Percentiles rank a stretch among this genome's conserved stretches.
Conservation (phyloP, 129 eudicot genomes). For the Chrysanthemum lavandulifolium region DNA sequence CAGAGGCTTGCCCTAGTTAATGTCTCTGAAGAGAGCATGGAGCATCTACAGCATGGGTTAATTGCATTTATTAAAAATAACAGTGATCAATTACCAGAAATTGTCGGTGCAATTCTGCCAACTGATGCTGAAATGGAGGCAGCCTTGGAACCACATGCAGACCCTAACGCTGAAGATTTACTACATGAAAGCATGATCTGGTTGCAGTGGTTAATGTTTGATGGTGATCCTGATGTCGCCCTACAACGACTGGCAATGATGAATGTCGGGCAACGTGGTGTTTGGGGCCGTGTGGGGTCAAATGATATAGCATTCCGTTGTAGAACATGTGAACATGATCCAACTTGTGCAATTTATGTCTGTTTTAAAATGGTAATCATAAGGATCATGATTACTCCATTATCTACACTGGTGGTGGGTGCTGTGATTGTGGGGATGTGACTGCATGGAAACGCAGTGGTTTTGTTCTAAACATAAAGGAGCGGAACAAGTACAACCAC, state of each 20-base stretch:
- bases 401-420: conserved; percentile 95
- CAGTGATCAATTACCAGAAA: conserved; percentile 34
- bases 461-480: conserved; percentile 98
- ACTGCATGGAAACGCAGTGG: conserved; percentile 99
- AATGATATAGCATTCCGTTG: conserved; percentile 93
- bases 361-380: conserved; percentile 92
- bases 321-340: conserved; percentile 96
- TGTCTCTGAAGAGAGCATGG: conserved; percentile 58
- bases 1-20: conserved; percentile 75
- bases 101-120: conserved; percentile 66
- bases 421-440: conserved; percentile 99
- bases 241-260: conserved; percentile 46
- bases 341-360: conserved; percentile 96
- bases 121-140: conserved; percentile 57
- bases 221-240: conserved; percentile 56
- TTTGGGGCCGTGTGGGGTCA: conserved; percentile 98
- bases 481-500: conserved; percentile 91
- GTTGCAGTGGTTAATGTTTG: conserved; percentile 99
- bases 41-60: conserved; percentile 55
- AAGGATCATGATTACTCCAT: conserved; percentile 89
- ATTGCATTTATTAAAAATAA: conserved; percentile 50
- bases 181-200: conserved; percentile 73
- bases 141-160: conserved; percentile 37
- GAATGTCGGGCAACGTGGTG: conserved; percentile 73
- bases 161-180: conserved; percentile 40